Evolutionary conservation across 305 asterid species (phyloP), one percentile per base, ranked within the genome.

Genomic region (Fraxinus paxiana): DNA sequence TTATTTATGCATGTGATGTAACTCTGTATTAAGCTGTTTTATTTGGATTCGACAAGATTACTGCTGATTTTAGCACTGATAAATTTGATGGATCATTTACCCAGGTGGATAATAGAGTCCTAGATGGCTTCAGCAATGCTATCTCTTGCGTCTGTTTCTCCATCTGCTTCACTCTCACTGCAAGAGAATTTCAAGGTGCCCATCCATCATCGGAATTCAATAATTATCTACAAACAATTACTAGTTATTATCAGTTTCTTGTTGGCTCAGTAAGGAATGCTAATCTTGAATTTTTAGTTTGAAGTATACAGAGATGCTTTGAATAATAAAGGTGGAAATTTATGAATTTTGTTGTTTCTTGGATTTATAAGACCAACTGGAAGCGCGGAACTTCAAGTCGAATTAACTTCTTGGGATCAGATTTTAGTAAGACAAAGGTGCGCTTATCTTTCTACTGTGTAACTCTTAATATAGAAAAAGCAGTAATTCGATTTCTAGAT

Each of bases 41-140:
- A 24, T 65, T 65, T 24, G 74, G 75, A 69, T 30, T 20, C 75
- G 13, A 69, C 22, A 5, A 13, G 41, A 30, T 69, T 69, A 13
- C 35, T 28, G 37, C 35, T 67, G 13, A 31, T 28, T 15, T 30
- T 69, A 31, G 75, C 41, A 13, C 41, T 69, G 41, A 78, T 72
- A 28, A 56, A 34, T 76, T 70, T 77, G 61, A 69, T 80, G 20
- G 46, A 41, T 80, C 28, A 15, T 63, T 24, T 71, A 33, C 37
- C 34, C 26, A 69, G 75, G 75, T 69, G 43, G 41, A 8, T 33
- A 48, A 13, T 63, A 26, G 38, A 37, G 73, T 46, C 18, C 41
- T 77, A 75, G 85, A 90, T 90, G 90, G 92, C 88, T 88, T 87
- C 91, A 10, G 59, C 88, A 34, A 43, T 82, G 80, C 80, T 87